These are phyloP conservation scores for Lanmaoa rubissima DNA, from an alignment of 768 basidiomycete genomes.

Conservation along the genomic window DNA sequence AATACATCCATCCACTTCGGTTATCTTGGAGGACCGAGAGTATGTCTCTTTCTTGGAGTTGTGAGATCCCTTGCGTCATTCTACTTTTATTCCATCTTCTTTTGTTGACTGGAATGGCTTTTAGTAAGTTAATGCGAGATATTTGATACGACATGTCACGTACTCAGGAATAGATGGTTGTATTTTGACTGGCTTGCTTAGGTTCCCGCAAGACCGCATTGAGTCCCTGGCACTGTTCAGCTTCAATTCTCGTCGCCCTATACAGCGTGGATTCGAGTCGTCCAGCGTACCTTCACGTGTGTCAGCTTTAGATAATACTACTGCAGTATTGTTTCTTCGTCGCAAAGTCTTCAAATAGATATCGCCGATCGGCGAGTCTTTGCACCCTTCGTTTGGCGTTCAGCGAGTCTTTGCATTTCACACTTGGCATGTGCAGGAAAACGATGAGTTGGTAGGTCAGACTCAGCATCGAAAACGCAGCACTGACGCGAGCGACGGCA, in stretches of 20 bases:
- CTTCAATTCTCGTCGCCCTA: background rate
- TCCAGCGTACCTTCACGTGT: too few relatives aligned
- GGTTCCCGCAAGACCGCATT: background rate
- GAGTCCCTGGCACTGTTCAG: background rate
- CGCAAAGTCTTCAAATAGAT: too few relatives aligned
- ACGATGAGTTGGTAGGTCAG: conserved; percentile 81
- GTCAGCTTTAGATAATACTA: too few relatives aligned
- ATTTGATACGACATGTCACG: too few relatives aligned
- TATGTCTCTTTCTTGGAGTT: conserved; percentile 29
- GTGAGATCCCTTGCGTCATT: background rate
- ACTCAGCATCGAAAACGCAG: conserved; percentile 68
- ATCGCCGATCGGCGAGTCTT: conserved; percentile 39
- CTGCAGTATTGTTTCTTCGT: too few relatives aligned
- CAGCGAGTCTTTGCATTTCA: conserved; percentile 42
- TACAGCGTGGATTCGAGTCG: too few relatives aligned
- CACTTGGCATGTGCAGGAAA: conserved; percentile 61
- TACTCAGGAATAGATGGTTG: background rate
- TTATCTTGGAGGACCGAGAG: conserved; percentile 16
- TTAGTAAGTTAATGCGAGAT: background rate
- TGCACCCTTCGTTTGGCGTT: too few relatives aligned
- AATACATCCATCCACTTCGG: background rate
- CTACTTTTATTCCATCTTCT: background rate
- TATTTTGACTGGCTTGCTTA: background rate
- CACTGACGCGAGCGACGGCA: conserved; percentile 73
- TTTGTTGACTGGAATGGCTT: background rate